These are phyloP conservation scores for Sugiyamaella novakii DNA, from an alignment of 1,139 yeast genomes.

Conservation along the genomic window DNA sequence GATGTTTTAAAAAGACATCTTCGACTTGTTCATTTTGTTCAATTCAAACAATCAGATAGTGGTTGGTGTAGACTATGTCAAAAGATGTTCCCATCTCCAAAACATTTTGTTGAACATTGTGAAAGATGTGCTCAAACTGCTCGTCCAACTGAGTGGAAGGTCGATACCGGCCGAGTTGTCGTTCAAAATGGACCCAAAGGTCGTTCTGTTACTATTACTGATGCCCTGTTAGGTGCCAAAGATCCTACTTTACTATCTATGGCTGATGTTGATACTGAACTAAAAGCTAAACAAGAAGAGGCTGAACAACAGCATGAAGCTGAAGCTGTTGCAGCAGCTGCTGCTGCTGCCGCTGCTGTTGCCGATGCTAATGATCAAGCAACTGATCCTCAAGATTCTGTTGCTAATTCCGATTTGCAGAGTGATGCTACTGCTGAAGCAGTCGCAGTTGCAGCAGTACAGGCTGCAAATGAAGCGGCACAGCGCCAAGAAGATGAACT, in stretches of 20 bases:
- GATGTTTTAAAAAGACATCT: constrained; percentile 73
- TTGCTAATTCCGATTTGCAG: not conserved
- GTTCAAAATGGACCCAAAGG: constrained; percentile 23
- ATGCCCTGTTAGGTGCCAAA: constrained; percentile 20
- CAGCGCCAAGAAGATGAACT: constrained; percentile 8
- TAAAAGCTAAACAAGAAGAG: constrained; percentile 24
- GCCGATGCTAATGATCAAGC: not conserved
- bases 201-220: constrained; percentile 28
- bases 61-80: constrained; percentile 71
- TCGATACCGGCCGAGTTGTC: constrained; percentile 34
- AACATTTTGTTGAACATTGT: constrained; percentile 66
- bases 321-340: constrained; percentile 16
- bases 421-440: constrained; percentile 1
- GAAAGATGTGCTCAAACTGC: constrained; percentile 56
- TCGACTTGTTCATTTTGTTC: constrained; percentile 64
- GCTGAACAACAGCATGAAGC: constrained; percentile 19
- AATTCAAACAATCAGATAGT: constrained; percentile 49
- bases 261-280: constrained; percentile 29
- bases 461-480: constrained; percentile 1
- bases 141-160: constrained; percentile 42
- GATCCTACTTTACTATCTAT: constrained; percentile 27
- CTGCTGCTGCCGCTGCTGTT: constrained; percentile 14
- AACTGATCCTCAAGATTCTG: not conserved
- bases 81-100: constrained; percentile 57
- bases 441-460: constrained; percentile 6